phyloP scores from a whole-genome alignment of 768 basidiomycete species.

The Leccinum pellstonianum region DNA sequence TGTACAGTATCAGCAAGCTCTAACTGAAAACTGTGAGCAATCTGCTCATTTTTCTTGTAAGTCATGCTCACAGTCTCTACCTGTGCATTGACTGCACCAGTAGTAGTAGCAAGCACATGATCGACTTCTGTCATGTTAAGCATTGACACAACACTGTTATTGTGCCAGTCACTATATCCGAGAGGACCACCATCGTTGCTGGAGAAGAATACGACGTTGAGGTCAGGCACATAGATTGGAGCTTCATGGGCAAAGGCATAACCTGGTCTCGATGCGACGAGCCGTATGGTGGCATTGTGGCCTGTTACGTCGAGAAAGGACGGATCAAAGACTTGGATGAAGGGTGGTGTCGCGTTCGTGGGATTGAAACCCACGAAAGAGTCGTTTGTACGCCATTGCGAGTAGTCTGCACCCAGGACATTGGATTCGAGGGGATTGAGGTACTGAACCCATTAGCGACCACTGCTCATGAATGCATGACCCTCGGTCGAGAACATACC shows the following conservation, averaged over 20 bases:
- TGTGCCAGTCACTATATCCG: slow-evolving; percentile 61
- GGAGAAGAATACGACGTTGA: slow-evolving; percentile 70
- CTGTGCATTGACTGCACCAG: slow-evolving; percentile 46
- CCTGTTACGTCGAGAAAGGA: slow-evolving; percentile 63
- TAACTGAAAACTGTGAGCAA: slow-evolving; percentile 41
- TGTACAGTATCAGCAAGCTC: slow-evolving; percentile 56
- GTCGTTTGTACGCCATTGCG: slow-evolving; percentile 36
- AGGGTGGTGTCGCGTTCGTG: slow-evolving; percentile 54
- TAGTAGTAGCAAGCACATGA: slow-evolving; percentile 36
- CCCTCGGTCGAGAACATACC: slow-evolving; percentile 13
- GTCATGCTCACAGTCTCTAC: slow-evolving; percentile 37
- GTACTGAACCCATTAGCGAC: slow-evolving; percentile 34
- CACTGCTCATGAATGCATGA: neutral
- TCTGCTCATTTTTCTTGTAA: neutral
- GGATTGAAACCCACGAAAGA: slow-evolving; percentile 57
- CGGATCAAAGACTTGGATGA: slow-evolving; percentile 56
- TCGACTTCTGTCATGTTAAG: slow-evolving; percentile 62
- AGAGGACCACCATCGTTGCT: slow-evolving; percentile 68
- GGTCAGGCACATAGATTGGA: slow-evolving; percentile 60
- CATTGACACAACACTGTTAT: slow-evolving; percentile 62
- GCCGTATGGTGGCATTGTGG: slow-evolving; percentile 50
- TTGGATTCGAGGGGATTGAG: slow-evolving; percentile 51
- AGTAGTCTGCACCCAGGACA: slow-evolving; percentile 48
- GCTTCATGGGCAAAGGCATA: slow-evolving; percentile 82
- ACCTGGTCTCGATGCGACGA: slow-evolving; percentile 59